A percentile compares a stretch with the other conserved stretches of the same genome.
phyloP scores from a whole-genome alignment of 2,329 filamentous ascomycete species.

The Diaporthe sp. region DNA sequence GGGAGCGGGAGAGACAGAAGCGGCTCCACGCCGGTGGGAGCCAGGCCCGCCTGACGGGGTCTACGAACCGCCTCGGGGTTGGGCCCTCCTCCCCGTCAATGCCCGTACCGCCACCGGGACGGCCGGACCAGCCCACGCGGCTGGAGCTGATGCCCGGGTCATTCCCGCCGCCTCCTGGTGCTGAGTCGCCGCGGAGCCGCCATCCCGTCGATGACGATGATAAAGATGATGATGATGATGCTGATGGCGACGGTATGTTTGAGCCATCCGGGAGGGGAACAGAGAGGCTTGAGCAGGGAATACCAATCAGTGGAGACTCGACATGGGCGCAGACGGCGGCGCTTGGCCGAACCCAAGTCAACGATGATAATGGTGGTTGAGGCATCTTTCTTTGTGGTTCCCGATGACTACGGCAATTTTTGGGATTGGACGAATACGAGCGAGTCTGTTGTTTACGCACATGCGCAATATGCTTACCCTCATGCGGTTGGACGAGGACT shows the following conservation, averaged over 20 bases:
- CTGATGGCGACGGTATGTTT: too few species aligned
- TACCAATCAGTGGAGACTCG: neutral
- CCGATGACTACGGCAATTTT: neutral
- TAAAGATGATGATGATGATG: neutral
- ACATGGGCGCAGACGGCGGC: neutral
- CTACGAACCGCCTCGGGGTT: neutral
- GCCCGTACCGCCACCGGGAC: too few species aligned
- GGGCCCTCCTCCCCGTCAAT: neutral
- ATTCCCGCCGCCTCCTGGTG: neutral
- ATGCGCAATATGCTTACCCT: neutral
- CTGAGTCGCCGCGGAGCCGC: too few species aligned
- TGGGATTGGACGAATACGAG: neutral
- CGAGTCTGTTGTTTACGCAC: neutral
- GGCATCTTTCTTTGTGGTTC: neutral
- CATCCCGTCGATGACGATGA: neutral
- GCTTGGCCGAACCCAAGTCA: neutral
- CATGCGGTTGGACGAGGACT: neutral
- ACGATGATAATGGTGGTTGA: neutral
- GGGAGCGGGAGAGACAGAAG: constrained; percentile 18
- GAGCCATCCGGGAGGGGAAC: neutral
- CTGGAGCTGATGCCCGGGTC: neutral
- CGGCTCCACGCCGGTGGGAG: constrained; percentile 2
- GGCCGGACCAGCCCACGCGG: too few species aligned
- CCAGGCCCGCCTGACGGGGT: neutral
- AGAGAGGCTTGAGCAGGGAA: neutral